Evolutionary conservation across 1,284 basidiomycete genomes (phyloP), one percentile per base, ranked within the genome.

Genomic region (Golubevia pallescens): DNA sequence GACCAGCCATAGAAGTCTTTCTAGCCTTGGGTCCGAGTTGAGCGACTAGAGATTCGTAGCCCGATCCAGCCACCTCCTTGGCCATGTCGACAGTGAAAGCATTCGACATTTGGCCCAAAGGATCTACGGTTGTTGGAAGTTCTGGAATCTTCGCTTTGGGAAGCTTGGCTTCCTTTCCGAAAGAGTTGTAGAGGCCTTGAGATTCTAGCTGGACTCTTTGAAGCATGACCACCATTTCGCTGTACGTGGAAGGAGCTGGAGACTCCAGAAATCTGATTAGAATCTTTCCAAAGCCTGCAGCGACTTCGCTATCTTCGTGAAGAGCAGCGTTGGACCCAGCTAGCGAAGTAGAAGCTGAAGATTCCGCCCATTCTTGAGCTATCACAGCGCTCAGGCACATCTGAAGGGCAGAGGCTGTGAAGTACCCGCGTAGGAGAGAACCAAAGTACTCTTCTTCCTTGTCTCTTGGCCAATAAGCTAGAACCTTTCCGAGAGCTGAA

Each of bases 201-300:
- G 93, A 95, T 75, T 98, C 95, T 34, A 88, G 86, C 73, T 93
- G 91, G 63, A 97, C 92, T 24, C 93, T 91, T 61, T 89, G 89
- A 23, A 98, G 90, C 55, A 92, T 89, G 66, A 92, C 89, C 1
- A 90, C 90, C 93, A 97, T 95, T 87, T 99, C 97, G 85, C 93
- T 91, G 85, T 98, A 97, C 1, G 93, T 92, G 0, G 90, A 86
- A 2, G 93, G 93, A 38, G 74, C 66, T 1, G 92, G 90, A 1
- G 88, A 89, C 85, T 94, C 93, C 38, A 98, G 89, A 87, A 91
- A 91, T 6, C 86, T 79, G 55, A 95, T 88, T 23, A 92, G 90
- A 75, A 89, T 90, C 20, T 87, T 73, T 60, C 91, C 90, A 60
- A 96, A 52, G 60, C 65, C 57, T 57, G 65, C 23, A 28, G 71